Percentiles rank a stretch among this genome's conserved stretches.
Evolutionary conservation across 768 basidiomycete species (phyloP).

Genomic region (Mycena chlorophos): DNA sequence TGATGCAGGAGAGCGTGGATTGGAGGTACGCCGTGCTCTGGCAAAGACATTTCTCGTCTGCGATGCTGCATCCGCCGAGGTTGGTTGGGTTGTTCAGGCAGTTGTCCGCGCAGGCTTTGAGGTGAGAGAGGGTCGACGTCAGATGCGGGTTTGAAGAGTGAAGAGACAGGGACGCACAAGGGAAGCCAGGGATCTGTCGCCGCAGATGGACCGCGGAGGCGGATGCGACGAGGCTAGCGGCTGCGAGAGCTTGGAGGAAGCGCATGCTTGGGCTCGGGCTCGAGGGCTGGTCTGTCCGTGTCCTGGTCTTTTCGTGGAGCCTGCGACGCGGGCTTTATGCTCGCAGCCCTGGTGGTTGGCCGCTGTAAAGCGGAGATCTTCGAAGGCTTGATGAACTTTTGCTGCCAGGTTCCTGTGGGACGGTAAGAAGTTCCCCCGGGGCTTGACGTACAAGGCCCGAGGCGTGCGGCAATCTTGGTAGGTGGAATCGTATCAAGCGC

Average conservation of each 20-base stretch:
- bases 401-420: no score
- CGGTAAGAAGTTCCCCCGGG: no score
- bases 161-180: not conserved
- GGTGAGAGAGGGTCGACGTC: not conserved
- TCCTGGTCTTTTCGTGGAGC: no score
- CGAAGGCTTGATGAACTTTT: no score
- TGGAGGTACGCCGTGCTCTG: conserved; percentile 12
- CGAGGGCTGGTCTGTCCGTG: no score
- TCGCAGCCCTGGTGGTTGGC: no score
- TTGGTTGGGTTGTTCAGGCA: conserved; percentile 14
- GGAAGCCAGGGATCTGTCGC: conserved; percentile 15
- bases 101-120: conserved; percentile 10
- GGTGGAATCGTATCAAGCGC: no score
- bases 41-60: conserved; percentile 9
- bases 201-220: conserved; percentile 2
- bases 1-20: conserved; percentile 13
- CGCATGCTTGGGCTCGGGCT: no score
- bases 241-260: not conserved
- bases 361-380: no score
- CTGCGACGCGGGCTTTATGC: no score
- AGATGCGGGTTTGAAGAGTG: not conserved
- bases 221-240: conserved; percentile 6
- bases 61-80: conserved; percentile 7
- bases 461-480: no score
- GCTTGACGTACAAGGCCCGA: no score